Conservation (phyloP, 164 flowering plant genomes). For the Chimonanthus salicifolius region DNA sequence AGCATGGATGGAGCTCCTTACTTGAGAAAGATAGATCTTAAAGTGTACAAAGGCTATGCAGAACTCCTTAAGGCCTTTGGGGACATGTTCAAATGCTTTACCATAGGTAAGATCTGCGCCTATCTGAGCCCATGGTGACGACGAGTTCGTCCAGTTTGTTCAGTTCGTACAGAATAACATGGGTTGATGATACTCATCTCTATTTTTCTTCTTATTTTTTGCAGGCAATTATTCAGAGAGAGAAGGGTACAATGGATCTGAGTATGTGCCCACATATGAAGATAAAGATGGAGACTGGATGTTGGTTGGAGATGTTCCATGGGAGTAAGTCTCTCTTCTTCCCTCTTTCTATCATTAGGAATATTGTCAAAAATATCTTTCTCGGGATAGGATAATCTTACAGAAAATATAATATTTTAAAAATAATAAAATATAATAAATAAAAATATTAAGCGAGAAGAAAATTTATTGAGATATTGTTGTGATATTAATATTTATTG, state of each 20-base stretch:
- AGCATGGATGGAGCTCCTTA: slow-evolving; percentile 97
- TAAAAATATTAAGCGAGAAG: too few relatives aligned
- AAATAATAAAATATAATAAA: too few relatives aligned
- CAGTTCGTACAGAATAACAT: not conserved
- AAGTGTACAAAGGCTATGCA: slow-evolving; percentile 48
- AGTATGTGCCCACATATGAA: slow-evolving; percentile 74
- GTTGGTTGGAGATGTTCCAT: slow-evolving; percentile 95
- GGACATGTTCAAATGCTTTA: slow-evolving; percentile 65
- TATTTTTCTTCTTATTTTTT: not conserved
- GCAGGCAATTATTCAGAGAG: slow-evolving; percentile 54
- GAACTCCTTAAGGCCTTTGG: slow-evolving; percentile 64
- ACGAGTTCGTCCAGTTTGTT: too few relatives aligned
- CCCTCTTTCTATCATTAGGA: not conserved
- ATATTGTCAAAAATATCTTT: too few relatives aligned
- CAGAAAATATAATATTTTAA: not conserved
- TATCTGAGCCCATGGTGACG: not conserved
- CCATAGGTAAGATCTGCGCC: slow-evolving; percentile 31
- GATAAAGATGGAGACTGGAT: slow-evolving; percentile 96
- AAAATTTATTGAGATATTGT: too few relatives aligned
- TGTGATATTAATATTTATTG: too few relatives aligned
- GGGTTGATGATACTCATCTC: not conserved
- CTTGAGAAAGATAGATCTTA: slow-evolving; percentile 75
- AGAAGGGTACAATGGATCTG: slow-evolving; percentile 75
- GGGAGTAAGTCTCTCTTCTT: slow-evolving; percentile 63
- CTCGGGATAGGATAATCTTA: too few relatives aligned